Conservation (phyloP, 2,329 filamentous ascomycete species). For the Sclerotinia spermophila region DNA sequence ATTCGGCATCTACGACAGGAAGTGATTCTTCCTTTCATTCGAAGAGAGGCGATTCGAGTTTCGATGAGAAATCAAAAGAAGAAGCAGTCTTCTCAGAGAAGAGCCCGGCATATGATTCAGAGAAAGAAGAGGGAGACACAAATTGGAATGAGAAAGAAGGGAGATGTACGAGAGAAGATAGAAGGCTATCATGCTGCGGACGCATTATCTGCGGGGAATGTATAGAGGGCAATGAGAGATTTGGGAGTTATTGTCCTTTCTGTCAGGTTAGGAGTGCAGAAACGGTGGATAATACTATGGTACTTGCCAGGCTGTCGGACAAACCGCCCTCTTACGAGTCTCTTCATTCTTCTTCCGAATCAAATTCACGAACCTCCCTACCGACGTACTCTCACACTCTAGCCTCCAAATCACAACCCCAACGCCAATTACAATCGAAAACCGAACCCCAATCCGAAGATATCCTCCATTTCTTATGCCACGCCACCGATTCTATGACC, state of each 20-base stretch:
- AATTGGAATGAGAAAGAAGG: not conserved
- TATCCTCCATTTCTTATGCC: constrained; percentile 71
- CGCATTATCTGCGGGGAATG: constrained; percentile 14
- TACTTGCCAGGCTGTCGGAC: not conserved
- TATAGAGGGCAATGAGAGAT: constrained; percentile 1
- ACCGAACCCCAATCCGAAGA: constrained; percentile 47
- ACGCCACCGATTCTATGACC: constrained; percentile 61
- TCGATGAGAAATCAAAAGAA: not conserved
- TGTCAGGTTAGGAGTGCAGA: constrained; percentile 66
- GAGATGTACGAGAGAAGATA: not conserved
- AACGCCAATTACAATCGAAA: constrained; percentile 19
- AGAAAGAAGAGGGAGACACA: not conserved
- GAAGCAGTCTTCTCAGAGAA: not conserved
- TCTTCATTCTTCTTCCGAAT: not conserved
- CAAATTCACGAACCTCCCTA: not conserved
- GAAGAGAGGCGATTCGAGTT: not conserved
- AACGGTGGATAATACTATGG: not conserved
- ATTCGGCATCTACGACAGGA: not conserved
- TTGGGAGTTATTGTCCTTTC: constrained; percentile 51
- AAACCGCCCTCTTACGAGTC: not conserved
- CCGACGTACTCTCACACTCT: constrained; percentile 35
- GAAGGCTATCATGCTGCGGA: constrained; percentile 6
- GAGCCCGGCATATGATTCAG: not conserved
- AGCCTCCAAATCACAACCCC: constrained; percentile 37
- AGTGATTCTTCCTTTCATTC: not conserved